These are phyloP conservation scores for Nectriaceae sp. DNA, from an alignment of 2,329 filamentous ascomycete genomes.

Conservation along the genomic window DNA sequence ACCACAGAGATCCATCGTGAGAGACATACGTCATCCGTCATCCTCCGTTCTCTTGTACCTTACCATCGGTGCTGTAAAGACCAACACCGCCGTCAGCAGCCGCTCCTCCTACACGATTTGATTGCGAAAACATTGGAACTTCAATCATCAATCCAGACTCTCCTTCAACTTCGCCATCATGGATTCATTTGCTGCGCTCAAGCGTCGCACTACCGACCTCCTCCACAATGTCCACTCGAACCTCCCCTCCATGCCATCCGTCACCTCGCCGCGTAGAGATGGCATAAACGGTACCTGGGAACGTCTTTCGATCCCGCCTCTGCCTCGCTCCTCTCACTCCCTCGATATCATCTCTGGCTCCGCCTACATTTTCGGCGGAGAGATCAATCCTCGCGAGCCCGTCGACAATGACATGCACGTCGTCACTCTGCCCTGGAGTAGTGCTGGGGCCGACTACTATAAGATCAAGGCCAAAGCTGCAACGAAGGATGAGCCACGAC, in stretches of 20 bases:
- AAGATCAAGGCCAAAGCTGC: constrained; percentile 52
- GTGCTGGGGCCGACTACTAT: constrained; percentile 61
- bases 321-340: constrained; percentile 75
- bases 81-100: neutral
- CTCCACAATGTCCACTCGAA: constrained; percentile 52
- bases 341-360: constrained; percentile 59
- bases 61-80: neutral
- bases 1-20: neutral
- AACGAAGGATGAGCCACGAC: constrained; percentile 28
- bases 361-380: constrained; percentile 76
- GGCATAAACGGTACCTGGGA: constrained; percentile 62
- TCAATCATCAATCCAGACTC: neutral
- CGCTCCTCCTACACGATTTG: too few relatives aligned
- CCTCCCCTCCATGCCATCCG: constrained; percentile 39
- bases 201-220: constrained; percentile 57
- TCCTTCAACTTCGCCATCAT: constrained; percentile 14
- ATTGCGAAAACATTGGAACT: neutral
- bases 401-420: constrained; percentile 74
- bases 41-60: neutral
- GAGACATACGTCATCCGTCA: constrained; percentile 1
- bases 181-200: constrained; percentile 56
- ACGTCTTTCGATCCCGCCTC: constrained; percentile 53
- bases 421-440: constrained; percentile 60
- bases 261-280: constrained; percentile 20
- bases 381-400: constrained; percentile 65